Conservation (phyloP, 768 basidiomycete species). For the Tylopilus felleus region DNA sequence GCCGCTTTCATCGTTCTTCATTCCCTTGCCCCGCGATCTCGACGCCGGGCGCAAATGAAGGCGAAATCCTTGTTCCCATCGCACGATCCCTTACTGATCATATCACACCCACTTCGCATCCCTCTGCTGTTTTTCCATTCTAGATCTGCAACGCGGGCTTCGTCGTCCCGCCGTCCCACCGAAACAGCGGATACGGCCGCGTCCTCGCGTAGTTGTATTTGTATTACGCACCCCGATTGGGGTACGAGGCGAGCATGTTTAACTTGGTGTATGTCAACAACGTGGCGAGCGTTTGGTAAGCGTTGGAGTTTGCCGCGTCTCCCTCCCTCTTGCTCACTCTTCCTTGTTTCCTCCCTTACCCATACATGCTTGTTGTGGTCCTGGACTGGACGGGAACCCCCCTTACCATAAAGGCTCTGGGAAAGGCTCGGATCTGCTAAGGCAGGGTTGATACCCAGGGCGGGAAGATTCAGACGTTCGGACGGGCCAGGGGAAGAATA, state of each 20-base stretch:
- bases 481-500: conserved; percentile 81
- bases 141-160: conserved; percentile 92
- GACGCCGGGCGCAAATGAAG: conserved; percentile 5
- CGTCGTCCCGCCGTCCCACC: conserved; percentile 61
- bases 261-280: conserved; percentile 91
- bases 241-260: conserved; percentile 79
- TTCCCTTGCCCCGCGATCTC: conserved; percentile 1
- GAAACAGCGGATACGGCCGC: conserved; percentile 65
- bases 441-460: conserved; percentile 71
- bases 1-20: neutral
- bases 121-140: neutral
- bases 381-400: neutral
- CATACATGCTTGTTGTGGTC: neutral
- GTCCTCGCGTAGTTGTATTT: conserved; percentile 76
- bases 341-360: neutral
- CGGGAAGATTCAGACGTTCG: conserved; percentile 63
- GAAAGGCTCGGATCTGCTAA: conserved; percentile 77
- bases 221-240: conserved; percentile 74
- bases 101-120: neutral
- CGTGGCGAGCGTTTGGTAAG: conserved; percentile 61
- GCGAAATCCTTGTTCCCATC: neutral
- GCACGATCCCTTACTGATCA: neutral
- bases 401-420: conserved; percentile 50
- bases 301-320: neutral
- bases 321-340: neutral